A percentile compares a stretch with the other conserved stretches of the same genome.
Evolutionary conservation across 2,329 filamentous ascomycete species (phyloP).

Genomic region (Clonostachys sp.): DNA sequence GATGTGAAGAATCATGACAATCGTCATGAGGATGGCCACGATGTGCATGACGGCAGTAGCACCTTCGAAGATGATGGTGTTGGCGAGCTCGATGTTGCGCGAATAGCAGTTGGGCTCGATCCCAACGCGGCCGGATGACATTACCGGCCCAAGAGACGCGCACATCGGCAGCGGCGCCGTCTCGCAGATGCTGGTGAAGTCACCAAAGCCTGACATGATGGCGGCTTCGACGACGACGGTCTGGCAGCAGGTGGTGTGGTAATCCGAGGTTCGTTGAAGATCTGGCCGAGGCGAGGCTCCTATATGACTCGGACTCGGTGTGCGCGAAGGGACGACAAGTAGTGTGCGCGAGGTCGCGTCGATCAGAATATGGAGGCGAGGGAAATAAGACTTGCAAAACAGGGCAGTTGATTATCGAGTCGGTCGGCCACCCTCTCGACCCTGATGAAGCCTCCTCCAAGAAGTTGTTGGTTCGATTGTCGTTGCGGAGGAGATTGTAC

Average conservation of each 20-base stretch:
- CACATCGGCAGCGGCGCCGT: conserved; percentile 85
- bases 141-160: conserved; percentile 73
- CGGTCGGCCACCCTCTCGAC: too few relatives aligned
- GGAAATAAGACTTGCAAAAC: too few relatives aligned
- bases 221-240: not conserved
- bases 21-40: conserved; percentile 82
- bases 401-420: too few relatives aligned
- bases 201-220: conserved; percentile 78
- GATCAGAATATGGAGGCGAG: too few relatives aligned
- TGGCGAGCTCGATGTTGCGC: conserved; percentile 90
- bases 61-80: conserved; percentile 97
- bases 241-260: not conserved
- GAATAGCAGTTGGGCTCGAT: conserved; percentile 92
- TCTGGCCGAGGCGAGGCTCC: too few relatives aligned
- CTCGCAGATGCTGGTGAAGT: conserved; percentile 82
- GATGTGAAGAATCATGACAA: conserved; percentile 96
- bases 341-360: too few relatives aligned
- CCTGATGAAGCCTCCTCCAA: too few relatives aligned
- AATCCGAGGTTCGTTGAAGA: not conserved
- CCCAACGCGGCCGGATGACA: conserved; percentile 63
- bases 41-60: conserved; percentile 93
- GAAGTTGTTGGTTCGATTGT: too few relatives aligned
- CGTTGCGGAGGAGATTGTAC: too few relatives aligned
- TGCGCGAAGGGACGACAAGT: not conserved
- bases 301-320: too few relatives aligned